Percentiles rank a stretch among this genome's conserved stretches.
Evolutionary conservation across 495 filamentous ascomycete species (phyloP).

Genomic region (Penicillium argentinense): DNA sequence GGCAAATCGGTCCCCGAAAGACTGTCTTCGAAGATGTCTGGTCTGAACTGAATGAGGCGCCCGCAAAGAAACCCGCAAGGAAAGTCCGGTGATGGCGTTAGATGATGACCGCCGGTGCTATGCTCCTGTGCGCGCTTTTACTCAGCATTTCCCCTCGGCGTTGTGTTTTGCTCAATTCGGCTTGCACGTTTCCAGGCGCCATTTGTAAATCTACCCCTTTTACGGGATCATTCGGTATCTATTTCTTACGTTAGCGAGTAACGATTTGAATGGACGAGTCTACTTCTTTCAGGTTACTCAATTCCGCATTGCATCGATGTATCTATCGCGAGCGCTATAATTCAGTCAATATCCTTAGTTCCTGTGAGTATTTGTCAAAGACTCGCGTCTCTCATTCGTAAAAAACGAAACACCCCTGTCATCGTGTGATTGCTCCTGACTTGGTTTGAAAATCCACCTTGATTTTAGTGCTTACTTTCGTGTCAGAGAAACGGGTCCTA

Average conservation of each 20-base stretch:
- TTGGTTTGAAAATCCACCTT: too few species aligned
- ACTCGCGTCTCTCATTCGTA: too few species aligned
- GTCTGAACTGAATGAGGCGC: constrained; percentile 43
- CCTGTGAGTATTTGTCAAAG: too few species aligned
- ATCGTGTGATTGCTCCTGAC: too few species aligned
- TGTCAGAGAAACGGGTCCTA: too few species aligned
- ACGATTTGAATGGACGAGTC: constrained; percentile 17
- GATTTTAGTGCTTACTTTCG: too few species aligned
- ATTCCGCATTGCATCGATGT: too few species aligned
- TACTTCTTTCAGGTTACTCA: not conserved
- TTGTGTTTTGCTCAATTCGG: constrained; percentile 20
- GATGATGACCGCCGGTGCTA: constrained; percentile 5
- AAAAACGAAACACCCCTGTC: too few species aligned
- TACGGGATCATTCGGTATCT: constrained; percentile 12
- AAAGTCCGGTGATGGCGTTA: constrained; percentile 20
- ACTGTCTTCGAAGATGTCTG: constrained; percentile 79
- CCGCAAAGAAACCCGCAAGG: constrained; percentile 22
- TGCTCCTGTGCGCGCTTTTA: not conserved
- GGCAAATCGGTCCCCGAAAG: constrained; percentile 60
- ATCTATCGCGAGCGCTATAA: too few species aligned
- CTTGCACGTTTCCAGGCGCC: constrained; percentile 6
- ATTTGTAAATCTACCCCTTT: constrained; percentile 26
- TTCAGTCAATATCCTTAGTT: too few species aligned
- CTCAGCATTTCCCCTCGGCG: constrained; percentile 27
- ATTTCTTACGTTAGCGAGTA: constrained; percentile 18